These are phyloP conservation scores for Acacia concinna DNA, from an alignment of 331 rosid genomes.

Conservation along the genomic window DNA sequence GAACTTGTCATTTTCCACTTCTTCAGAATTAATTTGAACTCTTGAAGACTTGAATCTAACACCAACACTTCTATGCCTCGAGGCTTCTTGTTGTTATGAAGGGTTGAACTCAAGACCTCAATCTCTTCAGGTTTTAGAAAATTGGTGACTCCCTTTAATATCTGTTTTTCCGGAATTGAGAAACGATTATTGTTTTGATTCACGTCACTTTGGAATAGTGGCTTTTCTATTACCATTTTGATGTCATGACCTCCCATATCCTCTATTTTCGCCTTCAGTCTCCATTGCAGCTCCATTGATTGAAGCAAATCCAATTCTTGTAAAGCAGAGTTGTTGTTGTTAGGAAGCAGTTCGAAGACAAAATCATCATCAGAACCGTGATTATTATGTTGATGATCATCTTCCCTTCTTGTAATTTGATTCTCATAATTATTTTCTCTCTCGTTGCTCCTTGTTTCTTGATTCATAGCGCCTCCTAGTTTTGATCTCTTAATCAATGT, in stretches of 20 bases:
- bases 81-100: background rate
- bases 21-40: background rate
- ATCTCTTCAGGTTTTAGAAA: background rate
- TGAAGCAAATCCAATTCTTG: background rate
- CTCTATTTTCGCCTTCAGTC: background rate
- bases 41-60: background rate
- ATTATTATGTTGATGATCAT: too few species aligned
- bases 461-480: too few species aligned
- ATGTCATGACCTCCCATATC: background rate
- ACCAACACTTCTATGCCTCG: background rate
- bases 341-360: too few species aligned
- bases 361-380: too few species aligned
- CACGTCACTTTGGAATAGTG: background rate
- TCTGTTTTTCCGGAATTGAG: background rate
- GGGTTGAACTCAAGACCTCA: background rate
- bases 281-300: background rate
- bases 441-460: too few species aligned
- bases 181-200: background rate
- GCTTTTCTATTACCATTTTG: background rate
- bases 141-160: accelerated
- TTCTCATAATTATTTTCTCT: too few species aligned
- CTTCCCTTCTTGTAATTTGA: too few species aligned
- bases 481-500: too few species aligned
- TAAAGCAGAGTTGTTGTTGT: too few species aligned
- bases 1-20: background rate